Evolutionary conservation across 352 stramenopile species (phyloP), one percentile per base, ranked within the genome.

Genomic region (Phytophthora cactorum): DNA sequence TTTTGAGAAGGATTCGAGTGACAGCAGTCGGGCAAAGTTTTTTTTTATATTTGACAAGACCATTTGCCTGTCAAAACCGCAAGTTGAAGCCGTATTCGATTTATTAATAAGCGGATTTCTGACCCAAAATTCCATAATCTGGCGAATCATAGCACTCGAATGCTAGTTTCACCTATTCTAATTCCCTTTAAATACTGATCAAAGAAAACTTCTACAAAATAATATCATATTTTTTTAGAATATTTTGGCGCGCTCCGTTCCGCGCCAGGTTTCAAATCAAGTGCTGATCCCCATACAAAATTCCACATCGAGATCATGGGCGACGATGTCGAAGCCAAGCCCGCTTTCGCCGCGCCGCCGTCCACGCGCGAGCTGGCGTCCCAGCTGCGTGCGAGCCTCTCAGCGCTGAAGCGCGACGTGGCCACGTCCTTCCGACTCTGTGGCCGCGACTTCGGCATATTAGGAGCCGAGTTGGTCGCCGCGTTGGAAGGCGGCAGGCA

Each of bases 361-460:
- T 32, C 31, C 25, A 57, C 71, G n/a, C 75, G 63, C 22, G 41
- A 59, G 61, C 57, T 72, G 39, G 45, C 77, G 29, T 31, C 57
- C 32, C 78, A 84, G 46, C 74, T 93, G 41, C 73, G 75, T 36
- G 34, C 41, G 34, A 79, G 74, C 38, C 66, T 95, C 8, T 52
- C 31, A 2, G 60, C 69, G 36, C 80, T 95, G 36, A 83, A 87
- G 54, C 74, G 68, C 51, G 87, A 95, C 64, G 83, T 95, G 51
- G 73, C 80, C 43, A 63, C 75, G 9, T 93, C 84, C 41, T 82
- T 95, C 52, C 78, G 82, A 11, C 72, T 93, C 31, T 95, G 84
- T 61, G 74, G 77, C 46, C 81, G 77, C 52, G 87, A 95, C 70
- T 93, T 93, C 52, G 72, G 74, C 54, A 63, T 85, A n/a, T 71